These are phyloP conservation scores for Nematodospora anomalae DNA, from an alignment of 1,139 yeast species.

Conservation along the genomic window DNA sequence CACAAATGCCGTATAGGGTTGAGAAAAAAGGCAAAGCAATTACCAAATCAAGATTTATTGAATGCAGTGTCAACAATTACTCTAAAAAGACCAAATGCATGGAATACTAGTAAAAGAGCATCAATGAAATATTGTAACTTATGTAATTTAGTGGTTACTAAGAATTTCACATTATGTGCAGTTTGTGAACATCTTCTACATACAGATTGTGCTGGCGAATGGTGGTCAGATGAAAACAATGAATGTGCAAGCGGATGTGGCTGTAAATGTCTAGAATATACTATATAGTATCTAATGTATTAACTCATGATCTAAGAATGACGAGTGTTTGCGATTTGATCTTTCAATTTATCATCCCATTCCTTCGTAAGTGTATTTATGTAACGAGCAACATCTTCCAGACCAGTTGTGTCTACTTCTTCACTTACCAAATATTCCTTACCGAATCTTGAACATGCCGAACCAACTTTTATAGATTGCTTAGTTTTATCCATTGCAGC, in stretches of 20 bases:
- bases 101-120: constrained; percentile 32
- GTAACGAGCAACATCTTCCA: constrained; percentile 61
- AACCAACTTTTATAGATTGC: constrained; percentile 68
- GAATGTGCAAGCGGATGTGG: constrained; percentile 90
- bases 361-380: constrained; percentile 53
- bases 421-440: constrained; percentile 57
- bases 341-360: constrained; percentile 63
- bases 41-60: constrained; percentile 21
- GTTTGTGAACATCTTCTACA: constrained; percentile 80
- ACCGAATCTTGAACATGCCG: constrained; percentile 66
- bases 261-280: constrained; percentile 57
- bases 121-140: constrained; percentile 52
- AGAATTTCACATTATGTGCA: constrained; percentile 66
- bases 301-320: constrained; percentile 19
- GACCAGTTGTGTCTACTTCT: constrained; percentile 62
- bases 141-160: constrained; percentile 62
- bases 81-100: constrained; percentile 26
- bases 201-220: constrained; percentile 70
- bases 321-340: constrained; percentile 66
- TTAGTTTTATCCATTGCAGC: constrained; percentile 37
- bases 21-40: constrained; percentile 24
- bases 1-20: constrained; percentile 49
- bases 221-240: constrained; percentile 64
- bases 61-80: constrained; percentile 29
- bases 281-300: constrained; percentile 7